Percentiles rank a stretch among this genome's conserved stretches.
phyloP scores from a whole-genome alignment of 768 basidiomycete species.

The Serendipita sp. region DNA sequence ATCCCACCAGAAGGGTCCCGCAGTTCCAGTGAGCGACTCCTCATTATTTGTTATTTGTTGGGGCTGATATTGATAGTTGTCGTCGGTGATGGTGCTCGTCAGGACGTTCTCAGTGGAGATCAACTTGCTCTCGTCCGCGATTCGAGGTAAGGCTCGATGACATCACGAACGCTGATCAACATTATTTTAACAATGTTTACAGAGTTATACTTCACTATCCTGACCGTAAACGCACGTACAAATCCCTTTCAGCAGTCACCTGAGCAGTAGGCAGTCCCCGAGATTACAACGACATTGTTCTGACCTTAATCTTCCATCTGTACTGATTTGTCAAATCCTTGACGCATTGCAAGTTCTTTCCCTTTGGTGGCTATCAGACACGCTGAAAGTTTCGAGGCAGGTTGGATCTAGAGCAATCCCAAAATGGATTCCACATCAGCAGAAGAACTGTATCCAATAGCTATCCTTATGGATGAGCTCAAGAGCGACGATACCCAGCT shows the following conservation, averaged over 20 bases:
- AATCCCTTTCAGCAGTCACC: not conserved
- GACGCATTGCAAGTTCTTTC: not conserved
- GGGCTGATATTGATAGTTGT: too few relatives aligned
- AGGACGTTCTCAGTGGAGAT: not conserved
- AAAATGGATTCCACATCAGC: slow-evolving; percentile 7
- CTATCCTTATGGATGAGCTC: slow-evolving; percentile 93
- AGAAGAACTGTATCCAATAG: slow-evolving; percentile 75
- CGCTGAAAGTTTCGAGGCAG: not conserved
- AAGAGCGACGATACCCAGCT: slow-evolving; percentile 95
- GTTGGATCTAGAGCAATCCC: not conserved
- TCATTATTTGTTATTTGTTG: not conserved
- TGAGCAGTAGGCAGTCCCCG: not conserved
- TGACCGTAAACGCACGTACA: not conserved
- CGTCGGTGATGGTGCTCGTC: too few relatives aligned
- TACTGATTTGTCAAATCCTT: not conserved
- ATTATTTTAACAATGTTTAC: not conserved
- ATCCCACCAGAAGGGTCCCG: not conserved
- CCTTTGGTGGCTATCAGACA: not conserved
- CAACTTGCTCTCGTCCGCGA: not conserved
- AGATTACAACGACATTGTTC: not conserved
- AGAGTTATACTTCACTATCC: not conserved
- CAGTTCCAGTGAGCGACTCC: not conserved
- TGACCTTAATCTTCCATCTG: not conserved
- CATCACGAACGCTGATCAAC: not conserved
- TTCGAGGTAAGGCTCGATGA: not conserved